A percentile compares a stretch with the other conserved stretches of the same genome.
phyloP scores from a whole-genome alignment of 192 early-diverging fungal genomes.

The Backusella sp. region DNA sequence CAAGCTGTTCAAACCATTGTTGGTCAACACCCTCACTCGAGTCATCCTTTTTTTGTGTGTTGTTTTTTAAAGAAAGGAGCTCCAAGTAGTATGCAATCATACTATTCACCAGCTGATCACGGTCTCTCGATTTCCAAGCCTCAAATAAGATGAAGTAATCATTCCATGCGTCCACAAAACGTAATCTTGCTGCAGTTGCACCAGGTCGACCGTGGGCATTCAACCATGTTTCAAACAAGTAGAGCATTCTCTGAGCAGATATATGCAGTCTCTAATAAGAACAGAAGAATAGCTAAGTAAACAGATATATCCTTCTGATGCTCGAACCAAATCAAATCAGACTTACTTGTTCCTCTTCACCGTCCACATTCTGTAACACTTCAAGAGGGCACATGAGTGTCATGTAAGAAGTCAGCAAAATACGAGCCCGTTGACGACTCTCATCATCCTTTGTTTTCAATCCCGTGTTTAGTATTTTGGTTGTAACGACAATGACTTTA shows the following conservation, averaged over 20 bases:
- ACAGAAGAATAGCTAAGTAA: background rate
- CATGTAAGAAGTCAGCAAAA: conserved; percentile 75
- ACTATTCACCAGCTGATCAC: conserved; percentile 56
- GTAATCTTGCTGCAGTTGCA: conserved; percentile 11
- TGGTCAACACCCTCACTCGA: conserved; percentile 38
- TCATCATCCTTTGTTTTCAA: conserved; percentile 40
- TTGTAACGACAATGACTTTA: conserved; percentile 38
- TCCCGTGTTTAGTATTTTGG: conserved; percentile 35
- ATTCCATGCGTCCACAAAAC: conserved; percentile 55
- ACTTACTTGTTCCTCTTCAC: conserved; percentile 55
- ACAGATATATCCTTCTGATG: background rate
- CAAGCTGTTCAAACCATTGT: conserved; percentile 22
- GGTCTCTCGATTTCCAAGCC: conserved; percentile 70
- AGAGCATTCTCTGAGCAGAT: conserved; percentile 34
- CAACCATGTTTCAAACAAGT: conserved; percentile 39
- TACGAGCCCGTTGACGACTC: conserved; percentile 47
- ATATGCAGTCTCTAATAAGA: conserved; percentile 28
- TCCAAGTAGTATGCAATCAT: conserved; percentile 68
- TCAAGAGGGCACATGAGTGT: conserved; percentile 62
- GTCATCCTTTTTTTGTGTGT: conserved; percentile 46
- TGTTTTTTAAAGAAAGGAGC: conserved; percentile 63
- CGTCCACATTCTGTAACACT: conserved; percentile 50
- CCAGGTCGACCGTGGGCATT: conserved; percentile 15
- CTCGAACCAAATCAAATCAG: background rate
- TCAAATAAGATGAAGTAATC: conserved; percentile 65